Evolutionary conservation across 73 alveolate species (phyloP).

Genomic region (Paramecium pentaurelia): DNA sequence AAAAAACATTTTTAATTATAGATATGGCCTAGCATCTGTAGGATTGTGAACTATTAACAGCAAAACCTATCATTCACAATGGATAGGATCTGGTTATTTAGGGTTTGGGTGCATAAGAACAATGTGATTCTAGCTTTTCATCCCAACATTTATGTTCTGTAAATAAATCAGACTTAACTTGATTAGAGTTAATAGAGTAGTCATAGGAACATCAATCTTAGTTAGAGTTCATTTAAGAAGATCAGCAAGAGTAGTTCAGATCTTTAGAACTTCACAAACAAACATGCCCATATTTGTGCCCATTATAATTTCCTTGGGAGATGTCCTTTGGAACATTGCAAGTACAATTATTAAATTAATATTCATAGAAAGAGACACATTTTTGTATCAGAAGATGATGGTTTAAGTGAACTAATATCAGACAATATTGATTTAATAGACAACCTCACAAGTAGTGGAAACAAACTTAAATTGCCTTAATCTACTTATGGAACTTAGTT

Average conservation of each 20-base stretch:
- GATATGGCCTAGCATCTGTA: conserved; percentile 33
- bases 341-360: background rate
- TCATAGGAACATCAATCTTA: background rate
- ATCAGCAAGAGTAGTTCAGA: background rate
- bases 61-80: background rate
- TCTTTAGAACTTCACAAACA: background rate
- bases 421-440: background rate
- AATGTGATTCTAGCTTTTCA: conserved; percentile 17
- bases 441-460: background rate
- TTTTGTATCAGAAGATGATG: background rate
- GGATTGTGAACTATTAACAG: conserved; percentile 13
- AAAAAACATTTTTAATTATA: conserved; percentile 29
- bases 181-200: background rate
- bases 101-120: background rate
- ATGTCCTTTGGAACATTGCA: background rate
- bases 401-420: conserved; percentile 13
- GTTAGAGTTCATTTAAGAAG: conserved; percentile 29
- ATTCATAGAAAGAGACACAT: background rate
- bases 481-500: background rate
- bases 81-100: background rate
- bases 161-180: conserved; percentile 8
- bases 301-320: background rate
- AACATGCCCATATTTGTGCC: conserved; percentile 25
- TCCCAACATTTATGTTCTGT: conserved; percentile 18
- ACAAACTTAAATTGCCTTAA: background rate